These are phyloP conservation scores for Wickerhamomyces sp. DNA, from an alignment of 1,139 yeast species.

Conservation along the genomic window DNA sequence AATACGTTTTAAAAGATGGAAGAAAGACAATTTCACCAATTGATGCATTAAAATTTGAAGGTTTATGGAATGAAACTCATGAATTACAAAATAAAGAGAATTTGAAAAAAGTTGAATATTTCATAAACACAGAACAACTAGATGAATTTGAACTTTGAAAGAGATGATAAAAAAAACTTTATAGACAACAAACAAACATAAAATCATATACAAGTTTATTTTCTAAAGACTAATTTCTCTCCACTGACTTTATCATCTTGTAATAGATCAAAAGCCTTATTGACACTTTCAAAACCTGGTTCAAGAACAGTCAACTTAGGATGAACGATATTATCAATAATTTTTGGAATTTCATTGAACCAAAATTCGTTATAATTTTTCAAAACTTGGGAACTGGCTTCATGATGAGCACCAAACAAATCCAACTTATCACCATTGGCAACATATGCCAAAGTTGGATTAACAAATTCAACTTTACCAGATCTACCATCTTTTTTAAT, in stretches of 20 bases:
- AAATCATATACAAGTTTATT: no score
- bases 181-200: no score
- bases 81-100: slow-evolving; percentile 36
- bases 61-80: slow-evolving; percentile 49
- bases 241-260: slow-evolving; percentile 32
- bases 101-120: slow-evolving; percentile 29
- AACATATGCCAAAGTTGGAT: slow-evolving; percentile 34
- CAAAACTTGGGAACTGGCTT: slow-evolving; percentile 17
- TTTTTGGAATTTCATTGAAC: slow-evolving; percentile 14
- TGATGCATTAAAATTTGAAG: slow-evolving; percentile 52
- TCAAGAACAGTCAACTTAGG: slow-evolving; percentile 31
- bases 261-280: slow-evolving; percentile 31
- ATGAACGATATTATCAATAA: slow-evolving; percentile 20
- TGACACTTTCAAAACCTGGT: slow-evolving; percentile 31
- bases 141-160: slow-evolving; percentile 33
- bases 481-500: slow-evolving; percentile 21
- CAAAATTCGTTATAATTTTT: slow-evolving; percentile 19
- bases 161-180: no score
- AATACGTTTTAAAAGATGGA: slow-evolving; percentile 73
- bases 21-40: slow-evolving; percentile 66
- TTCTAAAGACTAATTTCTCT: slow-evolving; percentile 32
- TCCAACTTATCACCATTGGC: slow-evolving; percentile 29
- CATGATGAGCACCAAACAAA: slow-evolving; percentile 20
- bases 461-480: slow-evolving; percentile 12
- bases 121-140: slow-evolving; percentile 29